Base-by-base conservation (phyloP, 2,329 filamentous ascomycete genomes). In the Alternaria rosae region DNA sequence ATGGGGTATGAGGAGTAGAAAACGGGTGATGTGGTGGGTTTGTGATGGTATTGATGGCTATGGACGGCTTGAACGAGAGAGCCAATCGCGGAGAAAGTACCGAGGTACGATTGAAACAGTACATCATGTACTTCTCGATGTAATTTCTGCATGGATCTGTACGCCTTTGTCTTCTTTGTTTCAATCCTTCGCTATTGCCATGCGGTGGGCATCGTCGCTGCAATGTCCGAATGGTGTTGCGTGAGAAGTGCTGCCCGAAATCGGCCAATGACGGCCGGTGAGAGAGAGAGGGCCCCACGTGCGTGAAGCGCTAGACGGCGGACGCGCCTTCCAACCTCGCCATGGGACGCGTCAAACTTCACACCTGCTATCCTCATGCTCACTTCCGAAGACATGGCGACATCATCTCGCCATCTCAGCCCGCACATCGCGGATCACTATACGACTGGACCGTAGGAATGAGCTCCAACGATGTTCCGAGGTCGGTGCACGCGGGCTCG, bases 61-160 rank as follows among this genome's bases (percentile, higher is more conserved):
- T 26, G 30, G 9, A 30, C 6, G 32, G 23, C n/a, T n/a, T n/a
- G n/a, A n/a, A 21, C n/a, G 15, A 32, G 25, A 32, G 42, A 11
- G 8, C 5, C 12, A 2, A 42, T 15, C 32, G 57, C 5, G 43
- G 52, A 28, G 10, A 44, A 51, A 28, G 21, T 60, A n/a, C 57
- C 57, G 53, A 56, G 57, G 57, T 42, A 53, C 32, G 47, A 42
- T 42, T 25, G 38, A 15, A 15, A 25, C n/a, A 20, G 15, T 12
- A 15, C 25, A 42, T 32, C 7, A 6, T 20, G 2, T 25, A 1
- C 21, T 10, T 38, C 15, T 53, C 2, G 5, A 42, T 11, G 3
- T 20, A 6, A 28, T 15, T 12, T 10, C 20, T 15, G 5, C 2
- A 51, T 11, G 2, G 6, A 7, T 3, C 2, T n/a, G 28, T 15